These are phyloP conservation scores for Agaricus sinodeliciosus DNA, from an alignment of 768 basidiomycete species.

Conservation along the genomic window DNA sequence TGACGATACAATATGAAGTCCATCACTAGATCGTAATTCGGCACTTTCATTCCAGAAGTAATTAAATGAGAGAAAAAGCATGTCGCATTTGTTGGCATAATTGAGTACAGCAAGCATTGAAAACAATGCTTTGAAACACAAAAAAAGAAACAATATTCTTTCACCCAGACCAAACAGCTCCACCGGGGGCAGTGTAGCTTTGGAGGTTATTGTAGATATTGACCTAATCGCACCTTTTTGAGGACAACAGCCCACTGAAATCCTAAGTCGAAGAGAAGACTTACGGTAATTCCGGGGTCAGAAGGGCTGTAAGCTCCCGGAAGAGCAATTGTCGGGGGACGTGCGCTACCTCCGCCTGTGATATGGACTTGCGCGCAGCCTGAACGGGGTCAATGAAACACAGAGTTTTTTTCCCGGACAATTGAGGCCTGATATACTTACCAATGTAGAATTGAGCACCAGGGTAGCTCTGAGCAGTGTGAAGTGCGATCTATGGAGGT, in stretches of 20 bases:
- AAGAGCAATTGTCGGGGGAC: slow-evolving; percentile 40
- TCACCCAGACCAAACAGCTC: slow-evolving; percentile 34
- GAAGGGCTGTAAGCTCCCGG: slow-evolving; percentile 38
- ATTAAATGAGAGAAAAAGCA: background rate
- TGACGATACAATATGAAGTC: no score
- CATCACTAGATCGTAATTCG: no score
- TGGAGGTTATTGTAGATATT: slow-evolving; percentile 54
- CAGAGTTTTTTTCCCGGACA: slow-evolving; percentile 17
- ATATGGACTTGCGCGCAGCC: slow-evolving; percentile 46
- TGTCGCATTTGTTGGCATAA: background rate
- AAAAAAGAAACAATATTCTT: background rate
- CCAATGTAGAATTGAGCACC: slow-evolving; percentile 40
- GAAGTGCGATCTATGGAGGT: slow-evolving; percentile 22
- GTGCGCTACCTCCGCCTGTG: slow-evolving; percentile 34
- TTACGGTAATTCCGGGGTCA: slow-evolving; percentile 43
- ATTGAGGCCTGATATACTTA: slow-evolving; percentile 36
- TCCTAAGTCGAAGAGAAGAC: slow-evolving; percentile 2
- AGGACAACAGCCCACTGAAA: background rate
- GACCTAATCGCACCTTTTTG: slow-evolving; percentile 22
- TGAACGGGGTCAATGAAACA: slow-evolving; percentile 7
- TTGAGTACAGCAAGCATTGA: background rate
- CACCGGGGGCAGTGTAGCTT: slow-evolving; percentile 39
- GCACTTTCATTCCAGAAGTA: no score
- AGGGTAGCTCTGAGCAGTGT: slow-evolving; percentile 37
- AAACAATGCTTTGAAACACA: background rate